Base-by-base conservation (phyloP, 805 yeast genomes). In the Metschnikowia drakensbergensis region DNA sequence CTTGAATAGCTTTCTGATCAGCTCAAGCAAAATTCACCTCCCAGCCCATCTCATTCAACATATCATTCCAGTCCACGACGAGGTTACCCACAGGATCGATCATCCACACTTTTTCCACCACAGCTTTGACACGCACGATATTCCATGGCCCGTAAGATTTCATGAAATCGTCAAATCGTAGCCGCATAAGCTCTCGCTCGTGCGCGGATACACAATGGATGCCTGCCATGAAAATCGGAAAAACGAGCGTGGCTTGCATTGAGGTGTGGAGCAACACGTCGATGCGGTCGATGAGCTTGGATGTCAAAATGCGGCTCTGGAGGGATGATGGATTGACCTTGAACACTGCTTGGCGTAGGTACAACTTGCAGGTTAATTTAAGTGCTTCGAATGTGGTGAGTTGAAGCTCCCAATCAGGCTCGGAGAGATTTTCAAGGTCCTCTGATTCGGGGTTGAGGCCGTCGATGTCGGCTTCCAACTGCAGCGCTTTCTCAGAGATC, bases 201-300 rank as follows among this genome's bases (percentile, higher is more conserved):
- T 57, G 66, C n/a, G 59, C 61, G 0, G 77, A 73, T 4, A 79
- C 75, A 54, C 86, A 77, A 60, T 82, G 83, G 59, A 87, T 77
- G 1, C 92, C 95, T 1, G 89, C 85, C 22, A 88, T 80, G 60
- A 88, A 88, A 53, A 86, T 64, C 0, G 96, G 95, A 64, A 88
- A 87, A 35, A 86, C 83, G 11, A 86, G 63, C 1, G 85, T 80
- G 3, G 88, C 83, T 58, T 86, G 90, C 37, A 86, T 83, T 1
- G 80, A 76, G 0, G 92, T 73, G 2, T 80, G 88, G 33, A 87
- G 59, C 4, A 86, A 74, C 3, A 79, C 72, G 54, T 84, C 88
- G 25, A 87, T 64, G 49, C 84, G 75, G 46, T 77, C 72, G 26
- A 77, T 58, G 46, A 86, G 67, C 52, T 81, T 82, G 45, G 72